Evolutionary conservation across 352 stramenopile genomes (phyloP), one percentile per base, ranked within the genome.

Genomic region (Plasmopara halstedii): DNA sequence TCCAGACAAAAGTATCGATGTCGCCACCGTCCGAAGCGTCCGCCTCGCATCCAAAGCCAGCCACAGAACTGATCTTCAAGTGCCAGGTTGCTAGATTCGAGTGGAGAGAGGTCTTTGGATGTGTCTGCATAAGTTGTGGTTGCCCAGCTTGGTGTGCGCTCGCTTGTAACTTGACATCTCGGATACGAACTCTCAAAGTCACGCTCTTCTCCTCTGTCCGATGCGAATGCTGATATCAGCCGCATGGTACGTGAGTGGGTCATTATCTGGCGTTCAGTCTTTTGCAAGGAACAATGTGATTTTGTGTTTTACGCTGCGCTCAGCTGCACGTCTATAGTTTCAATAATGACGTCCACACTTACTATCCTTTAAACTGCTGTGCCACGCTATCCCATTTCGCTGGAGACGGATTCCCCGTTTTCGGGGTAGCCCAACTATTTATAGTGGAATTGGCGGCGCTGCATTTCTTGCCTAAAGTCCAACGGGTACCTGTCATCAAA

Each of bases 41-140:
- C 50, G 22, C 67, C 69, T 5, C 74, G 73, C 75, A 90, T 90
- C 78, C 78, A 90, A 4, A 90, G 64, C 78, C 78, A 90, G 5
- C 78, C 78, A 34, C 66, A 86, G 54, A 87, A 86, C 37, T 86
- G 74, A 38, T 83, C 70, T 23, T 86, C 70, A n/a, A 87, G 46
- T 9, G 67, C 43, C 13, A 80, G 58, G 31, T 23, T 58, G 11
- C 61, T 56, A 0, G 64, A 67, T 32, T 82, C 72, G 14, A 81
- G 58, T 18, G 62, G 67, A 15, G 62, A 53, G 10, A 83, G 42
- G 18, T 73, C 66, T 9, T 60, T 56, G 6, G 53, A 57, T 10
- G 58, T 57, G 21, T 67, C 54, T 19, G 55, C 50, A 15, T 40
- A 71, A 18, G 57, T 71, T 53, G 58, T 50, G 5, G 58, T 54